Evolutionary conservation across 768 basidiomycete species (phyloP).

Genomic region (Tubosaeta sp.): DNA sequence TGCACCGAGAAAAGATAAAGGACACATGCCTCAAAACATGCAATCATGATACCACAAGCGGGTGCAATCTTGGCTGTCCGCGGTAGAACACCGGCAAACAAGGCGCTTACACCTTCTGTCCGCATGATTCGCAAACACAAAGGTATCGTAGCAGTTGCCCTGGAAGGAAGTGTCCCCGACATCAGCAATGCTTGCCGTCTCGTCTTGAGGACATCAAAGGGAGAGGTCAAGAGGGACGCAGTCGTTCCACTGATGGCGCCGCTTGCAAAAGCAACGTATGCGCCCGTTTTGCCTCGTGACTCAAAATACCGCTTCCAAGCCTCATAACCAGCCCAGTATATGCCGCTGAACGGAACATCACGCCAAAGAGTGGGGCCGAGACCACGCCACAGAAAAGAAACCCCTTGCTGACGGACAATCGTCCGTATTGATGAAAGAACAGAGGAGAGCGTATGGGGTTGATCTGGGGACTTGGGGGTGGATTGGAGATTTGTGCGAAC

Average conservation of each 20-base stretch:
- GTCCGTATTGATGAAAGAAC: constrained; percentile 60
- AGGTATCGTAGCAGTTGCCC: constrained; percentile 50
- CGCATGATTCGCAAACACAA: constrained; percentile 66
- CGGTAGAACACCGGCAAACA: constrained; percentile 83
- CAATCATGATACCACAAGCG: constrained; percentile 98
- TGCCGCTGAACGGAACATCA: constrained; percentile 94
- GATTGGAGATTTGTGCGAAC: constrained; percentile 92
- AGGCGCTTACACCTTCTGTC: constrained; percentile 71
- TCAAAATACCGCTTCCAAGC: constrained; percentile 63
- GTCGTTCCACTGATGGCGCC: constrained; percentile 86
- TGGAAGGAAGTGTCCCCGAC: constrained; percentile 42
- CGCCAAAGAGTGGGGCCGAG: constrained; percentile 92
- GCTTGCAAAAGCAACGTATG: constrained; percentile 77
- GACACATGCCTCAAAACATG: constrained; percentile 77
- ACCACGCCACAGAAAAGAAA: constrained; percentile 81
- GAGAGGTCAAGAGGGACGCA: constrained; percentile 86
- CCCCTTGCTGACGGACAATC: constrained; percentile 60
- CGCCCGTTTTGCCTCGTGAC: constrained; percentile 50
- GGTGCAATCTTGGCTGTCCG: constrained; percentile 95
- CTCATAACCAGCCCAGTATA: constrained; percentile 98
- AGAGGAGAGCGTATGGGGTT: constrained; percentile 74
- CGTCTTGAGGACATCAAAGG: constrained; percentile 97
- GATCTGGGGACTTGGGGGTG: constrained; percentile 64
- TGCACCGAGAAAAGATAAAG: constrained; percentile 5
- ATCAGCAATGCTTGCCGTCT: constrained; percentile 82